Evolutionary conservation across 805 yeast genomes (phyloP).

Genomic region (Metschnikowia picachoensis): DNA sequence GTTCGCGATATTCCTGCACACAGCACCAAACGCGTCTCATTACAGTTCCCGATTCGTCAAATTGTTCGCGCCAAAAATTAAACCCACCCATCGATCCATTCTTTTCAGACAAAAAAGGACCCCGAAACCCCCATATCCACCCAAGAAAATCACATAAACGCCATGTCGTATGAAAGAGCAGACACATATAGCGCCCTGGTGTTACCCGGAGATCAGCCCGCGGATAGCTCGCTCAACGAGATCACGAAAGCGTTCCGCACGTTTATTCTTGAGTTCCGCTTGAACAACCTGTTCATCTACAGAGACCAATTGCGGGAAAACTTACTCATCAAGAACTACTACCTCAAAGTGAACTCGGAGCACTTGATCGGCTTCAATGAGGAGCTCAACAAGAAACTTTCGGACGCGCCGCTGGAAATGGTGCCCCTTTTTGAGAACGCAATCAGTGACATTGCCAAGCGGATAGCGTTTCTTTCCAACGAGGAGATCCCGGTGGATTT

Average conservation of each 20-base stretch:
- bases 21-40: conserved; percentile 9
- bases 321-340: conserved; percentile 69
- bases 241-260: conserved; percentile 71
- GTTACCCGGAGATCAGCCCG: conserved; percentile 74
- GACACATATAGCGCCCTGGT: conserved; percentile 76
- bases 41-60: conserved; percentile 7
- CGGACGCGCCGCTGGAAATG: conserved; percentile 85
- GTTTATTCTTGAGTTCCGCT: conserved; percentile 81
- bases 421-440: conserved; percentile 82
- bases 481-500: conserved; percentile 52
- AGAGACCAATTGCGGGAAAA: conserved; percentile 90
- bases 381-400: conserved; percentile 75
- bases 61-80: conserved; percentile 1
- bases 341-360: conserved; percentile 70
- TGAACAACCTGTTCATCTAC: conserved; percentile 78
- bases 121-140: neutral
- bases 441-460: conserved; percentile 79
- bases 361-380: conserved; percentile 87
- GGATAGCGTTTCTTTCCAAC: conserved; percentile 52
- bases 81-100: neutral
- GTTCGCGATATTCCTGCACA: too few species aligned
- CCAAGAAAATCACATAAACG: neutral
- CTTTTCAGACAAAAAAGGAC: neutral
- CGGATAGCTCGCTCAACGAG: conserved; percentile 63
- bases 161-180: conserved; percentile 72